phyloP scores from a whole-genome alignment of 345 rosid genomes.

The Salix suchowensis region DNA sequence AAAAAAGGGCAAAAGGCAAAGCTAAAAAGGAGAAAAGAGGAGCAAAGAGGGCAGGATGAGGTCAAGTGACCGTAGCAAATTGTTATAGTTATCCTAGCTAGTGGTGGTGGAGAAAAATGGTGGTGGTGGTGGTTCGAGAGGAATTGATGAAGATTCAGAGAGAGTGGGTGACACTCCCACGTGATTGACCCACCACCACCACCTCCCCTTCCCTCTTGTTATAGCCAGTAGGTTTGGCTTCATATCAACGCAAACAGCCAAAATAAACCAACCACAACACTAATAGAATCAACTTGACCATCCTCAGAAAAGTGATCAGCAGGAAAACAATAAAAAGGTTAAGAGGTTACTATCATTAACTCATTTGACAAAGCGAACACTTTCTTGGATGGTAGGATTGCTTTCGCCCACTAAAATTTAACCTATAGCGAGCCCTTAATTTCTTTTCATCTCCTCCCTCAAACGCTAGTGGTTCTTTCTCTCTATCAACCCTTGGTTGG shows the following conservation, averaged over 20 bases:
- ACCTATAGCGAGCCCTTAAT: neutral
- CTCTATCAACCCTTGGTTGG: constrained; percentile 7
- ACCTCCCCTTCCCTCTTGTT: constrained; percentile 1
- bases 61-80: constrained; percentile 29
- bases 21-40: constrained; percentile 13
- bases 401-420: constrained; percentile 35
- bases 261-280: constrained; percentile 37
- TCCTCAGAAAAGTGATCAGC: neutral
- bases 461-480: constrained; percentile 34
- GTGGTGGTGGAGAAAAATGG: constrained; percentile 6
- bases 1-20: constrained; percentile 16
- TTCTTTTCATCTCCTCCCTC: constrained; percentile 4
- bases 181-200: constrained; percentile 69
- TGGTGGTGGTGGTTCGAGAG: constrained; percentile 4
- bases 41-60: neutral
- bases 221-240: constrained; percentile 57
- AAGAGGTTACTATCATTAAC: constrained; percentile 44
- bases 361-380: constrained; percentile 38
- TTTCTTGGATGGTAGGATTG: constrained; percentile 22
- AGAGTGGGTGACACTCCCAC: constrained; percentile 70
- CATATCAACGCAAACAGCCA: constrained; percentile 88
- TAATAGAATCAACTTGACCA: constrained; percentile 16
- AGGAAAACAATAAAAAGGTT: constrained; percentile 16
- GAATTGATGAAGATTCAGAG: constrained; percentile 8
- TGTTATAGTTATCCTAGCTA: constrained; percentile 1